These are phyloP conservation scores for Graphiopsis chlorocephala DNA, from an alignment of 2,329 filamentous ascomycete species.

Conservation along the genomic window DNA sequence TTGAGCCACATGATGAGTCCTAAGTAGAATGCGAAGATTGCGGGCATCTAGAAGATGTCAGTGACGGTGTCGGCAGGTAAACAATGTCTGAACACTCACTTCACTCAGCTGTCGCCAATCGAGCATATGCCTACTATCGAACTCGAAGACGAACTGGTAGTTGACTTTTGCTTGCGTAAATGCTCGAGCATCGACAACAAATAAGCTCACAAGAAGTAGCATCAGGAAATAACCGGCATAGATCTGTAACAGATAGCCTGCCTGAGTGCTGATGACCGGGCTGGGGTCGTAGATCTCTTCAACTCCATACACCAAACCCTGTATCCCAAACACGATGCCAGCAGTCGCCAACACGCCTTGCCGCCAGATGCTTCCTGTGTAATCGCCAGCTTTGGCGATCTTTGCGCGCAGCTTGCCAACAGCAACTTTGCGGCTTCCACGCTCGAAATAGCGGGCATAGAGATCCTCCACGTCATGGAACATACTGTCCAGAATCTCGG, in stretches of 20 bases:
- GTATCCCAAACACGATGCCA: constrained; percentile 43
- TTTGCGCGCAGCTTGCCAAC: constrained; percentile 80
- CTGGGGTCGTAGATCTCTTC: constrained; percentile 31
- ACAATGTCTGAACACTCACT: constrained; percentile 39
- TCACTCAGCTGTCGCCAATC: constrained; percentile 88
- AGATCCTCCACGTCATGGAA: constrained; percentile 83
- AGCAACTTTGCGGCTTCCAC: constrained; percentile 88
- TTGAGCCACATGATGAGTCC: constrained; percentile 88
- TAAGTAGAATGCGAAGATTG: constrained; percentile 72
- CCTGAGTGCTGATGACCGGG: constrained; percentile 18
- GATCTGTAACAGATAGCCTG: constrained; percentile 55
- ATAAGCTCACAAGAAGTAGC: constrained; percentile 75
- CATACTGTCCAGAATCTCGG: constrained; percentile 76
- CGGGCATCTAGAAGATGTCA: constrained; percentile 60
- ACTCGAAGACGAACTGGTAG: constrained; percentile 86
- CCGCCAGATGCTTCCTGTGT: constrained; percentile 58
- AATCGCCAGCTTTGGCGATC: constrained; percentile 57
- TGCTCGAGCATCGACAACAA: constrained; percentile 77
- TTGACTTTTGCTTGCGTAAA: constrained; percentile 88
- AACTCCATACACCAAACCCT: constrained; percentile 42
- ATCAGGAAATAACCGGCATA: constrained; percentile 91
- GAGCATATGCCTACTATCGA: constrained; percentile 74
- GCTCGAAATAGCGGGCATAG: constrained; percentile 91
- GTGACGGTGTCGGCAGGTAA: background rate
- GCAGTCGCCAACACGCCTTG: constrained; percentile 50